Percentiles rank a stretch among this genome's conserved stretches.
These are phyloP conservation scores for Colletotrichum tofieldiae DNA, from an alignment of 2,329 filamentous ascomycete species.

Conservation along the genomic window DNA sequence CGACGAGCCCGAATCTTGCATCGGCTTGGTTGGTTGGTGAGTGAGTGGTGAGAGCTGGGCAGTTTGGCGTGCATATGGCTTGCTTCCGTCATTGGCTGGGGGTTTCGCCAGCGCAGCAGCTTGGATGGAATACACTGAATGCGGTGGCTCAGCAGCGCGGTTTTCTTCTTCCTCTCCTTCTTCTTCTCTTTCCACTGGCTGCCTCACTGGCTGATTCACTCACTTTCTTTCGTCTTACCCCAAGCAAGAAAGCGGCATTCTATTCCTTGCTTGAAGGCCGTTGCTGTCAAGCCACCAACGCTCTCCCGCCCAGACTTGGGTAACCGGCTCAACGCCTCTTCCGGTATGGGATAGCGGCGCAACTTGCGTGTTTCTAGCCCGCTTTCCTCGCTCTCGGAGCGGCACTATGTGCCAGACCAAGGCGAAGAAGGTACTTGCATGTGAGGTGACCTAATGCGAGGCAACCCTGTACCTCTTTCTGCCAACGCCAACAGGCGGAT, in stretches of 20 bases:
- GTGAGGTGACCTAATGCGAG: not conserved
- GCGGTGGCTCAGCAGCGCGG: not conserved
- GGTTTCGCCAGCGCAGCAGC: not conserved
- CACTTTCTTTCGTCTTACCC: not conserved
- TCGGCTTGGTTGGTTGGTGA: not conserved
- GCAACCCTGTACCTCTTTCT: not conserved
- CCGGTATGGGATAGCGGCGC: not conserved
- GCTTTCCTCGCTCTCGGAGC: not conserved
- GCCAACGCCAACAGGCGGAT: not conserved
- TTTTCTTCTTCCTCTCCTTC: not conserved
- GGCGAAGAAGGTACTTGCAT: not conserved
- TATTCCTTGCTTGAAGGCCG: not conserved
- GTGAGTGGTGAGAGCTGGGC: not conserved
- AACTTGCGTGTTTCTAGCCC: conserved; percentile 2
- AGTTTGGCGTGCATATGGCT: not conserved
- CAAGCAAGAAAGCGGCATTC: not conserved
- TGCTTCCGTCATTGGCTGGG: not conserved
- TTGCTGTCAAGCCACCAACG: not conserved
- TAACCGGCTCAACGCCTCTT: not conserved
- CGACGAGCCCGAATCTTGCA: not conserved
- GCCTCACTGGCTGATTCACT: not conserved
- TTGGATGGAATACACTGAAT: not conserved
- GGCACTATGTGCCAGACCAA: not conserved
- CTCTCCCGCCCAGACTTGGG: not conserved
- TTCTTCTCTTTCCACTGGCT: not conserved